phyloP scores from a whole-genome alignment of 148 eudicot species.

The Rhododendron mucronatum region DNA sequence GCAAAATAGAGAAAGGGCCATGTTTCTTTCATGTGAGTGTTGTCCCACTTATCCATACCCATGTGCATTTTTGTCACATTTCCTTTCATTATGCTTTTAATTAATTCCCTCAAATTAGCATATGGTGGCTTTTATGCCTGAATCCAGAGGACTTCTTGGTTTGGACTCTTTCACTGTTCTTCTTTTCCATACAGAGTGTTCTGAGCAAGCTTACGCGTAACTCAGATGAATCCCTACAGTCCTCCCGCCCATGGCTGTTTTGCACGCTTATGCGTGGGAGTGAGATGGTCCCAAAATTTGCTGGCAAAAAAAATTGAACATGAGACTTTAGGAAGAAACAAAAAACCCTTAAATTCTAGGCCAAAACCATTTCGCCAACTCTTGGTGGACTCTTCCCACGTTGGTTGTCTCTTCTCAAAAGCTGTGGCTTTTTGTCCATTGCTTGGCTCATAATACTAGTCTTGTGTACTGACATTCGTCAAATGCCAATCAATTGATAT shows the following conservation, averaged over 20 bases:
- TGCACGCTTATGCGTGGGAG: too few species aligned
- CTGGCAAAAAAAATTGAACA: too few species aligned
- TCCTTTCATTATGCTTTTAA: background rate
- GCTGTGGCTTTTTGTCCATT: slow-evolving; percentile 1
- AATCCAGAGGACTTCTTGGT: background rate
- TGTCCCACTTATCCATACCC: slow-evolving; percentile 32
- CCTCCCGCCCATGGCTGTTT: too few species aligned
- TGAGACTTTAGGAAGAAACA: too few species aligned
- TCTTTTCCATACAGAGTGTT: too few species aligned
- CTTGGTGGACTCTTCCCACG: background rate
- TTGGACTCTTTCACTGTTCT: background rate
- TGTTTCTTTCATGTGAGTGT: slow-evolving; percentile 36
- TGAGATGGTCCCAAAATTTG: too few species aligned
- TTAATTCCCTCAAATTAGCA: background rate
- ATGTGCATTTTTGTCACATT: slow-evolving; percentile 26
- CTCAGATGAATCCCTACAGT: too few species aligned
- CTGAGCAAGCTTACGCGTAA: too few species aligned
- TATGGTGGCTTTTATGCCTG: background rate
- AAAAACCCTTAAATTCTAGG: too few species aligned
- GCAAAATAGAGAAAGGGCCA: slow-evolving; percentile 18
- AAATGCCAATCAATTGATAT: background rate
- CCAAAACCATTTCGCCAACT: too few species aligned
- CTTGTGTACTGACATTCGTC: background rate
- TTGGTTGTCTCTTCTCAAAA: background rate
- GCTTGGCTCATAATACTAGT: background rate